Base-by-base conservation (phyloP, 768 basidiomycete species). In the Megacollybia marginata region DNA sequence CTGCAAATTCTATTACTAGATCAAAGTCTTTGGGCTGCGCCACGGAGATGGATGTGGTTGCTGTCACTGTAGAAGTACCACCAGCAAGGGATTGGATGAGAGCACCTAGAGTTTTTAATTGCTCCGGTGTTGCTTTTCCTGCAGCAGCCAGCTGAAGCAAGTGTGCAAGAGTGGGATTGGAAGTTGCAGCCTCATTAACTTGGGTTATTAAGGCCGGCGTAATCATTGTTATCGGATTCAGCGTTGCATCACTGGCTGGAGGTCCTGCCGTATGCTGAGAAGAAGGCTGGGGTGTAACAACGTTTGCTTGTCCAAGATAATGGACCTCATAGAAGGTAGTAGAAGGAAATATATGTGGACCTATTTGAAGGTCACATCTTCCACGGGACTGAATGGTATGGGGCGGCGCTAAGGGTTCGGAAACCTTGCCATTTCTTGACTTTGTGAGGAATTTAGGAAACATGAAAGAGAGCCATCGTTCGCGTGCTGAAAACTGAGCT, bases 381-480 rank as follows among this genome's bases (percentile, higher is more conserved):
- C 86, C 87, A 33, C 83, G 72, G 32, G 71, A 71, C 55, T 79
- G 78, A 48, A 82, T 76, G 1, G 77, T 82, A 59, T 88, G 85
- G 0, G 84, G 80, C 2, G 84, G 84, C 36, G 79, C 80, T 20
- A 67, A 61, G 18, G 73, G 67, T 46, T 77, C 73, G 0, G 72
- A 61, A n/a, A 69, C 68, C 57, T 82, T 85, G 49, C 74, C 75
- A 19, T 7, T 43, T 36, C 33, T 48, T n/a, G 19, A 9, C 55
- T 79, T 85, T 48, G 75, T 76, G 18, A 84, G 85, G 60, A 88
- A 90, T 58, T 79, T 84, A 20, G 82, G 80, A 54, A 90, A 88
- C 13, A 73, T 76, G 12, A 75, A 74, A 42, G 74, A 69, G 13
- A 90, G 65, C 85, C 85, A 88, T 62, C 74, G 77, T 20, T 87